Evolutionary conservation across 352 stramenopile genomes (phyloP).

Genomic region (Phytophthora syringae): DNA sequence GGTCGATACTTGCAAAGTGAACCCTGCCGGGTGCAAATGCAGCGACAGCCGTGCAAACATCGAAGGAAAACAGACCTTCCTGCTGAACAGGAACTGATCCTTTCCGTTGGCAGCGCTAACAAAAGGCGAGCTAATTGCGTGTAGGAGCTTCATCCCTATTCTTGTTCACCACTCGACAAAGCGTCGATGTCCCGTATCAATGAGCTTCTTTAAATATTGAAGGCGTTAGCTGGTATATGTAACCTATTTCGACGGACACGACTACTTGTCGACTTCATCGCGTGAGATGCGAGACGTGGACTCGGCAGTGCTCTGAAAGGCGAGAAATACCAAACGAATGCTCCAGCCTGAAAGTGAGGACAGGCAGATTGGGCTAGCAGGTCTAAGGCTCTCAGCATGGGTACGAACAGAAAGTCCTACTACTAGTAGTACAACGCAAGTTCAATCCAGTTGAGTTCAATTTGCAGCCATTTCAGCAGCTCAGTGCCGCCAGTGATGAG

Average conservation of each 20-base stretch:
- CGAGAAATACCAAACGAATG: no score
- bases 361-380: neutral
- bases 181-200: neutral
- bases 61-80: conserved; percentile 16
- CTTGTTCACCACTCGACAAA: neutral
- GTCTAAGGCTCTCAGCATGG: neutral
- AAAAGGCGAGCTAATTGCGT: conserved; percentile 2
- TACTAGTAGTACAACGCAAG: conserved; percentile 7
- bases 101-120: conserved; percentile 1
- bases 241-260: neutral
- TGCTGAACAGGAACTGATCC: conserved; percentile 19
- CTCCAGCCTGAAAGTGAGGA: no score
- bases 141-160: neutral
- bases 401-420: neutral
- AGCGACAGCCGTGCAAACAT: conserved; percentile 17
- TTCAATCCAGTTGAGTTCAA: conserved; percentile 17
- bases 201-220: neutral
- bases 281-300: no score
- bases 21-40: neutral
- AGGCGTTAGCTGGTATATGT: neutral
- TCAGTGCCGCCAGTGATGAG: no score
- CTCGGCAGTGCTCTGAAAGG: no score
- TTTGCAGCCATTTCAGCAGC: neutral
- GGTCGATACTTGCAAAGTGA: conserved; percentile 26
- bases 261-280: conserved; percentile 3